Conservation (phyloP, 2,329 filamentous ascomycete species). For the Ophiostoma montium region DNA sequence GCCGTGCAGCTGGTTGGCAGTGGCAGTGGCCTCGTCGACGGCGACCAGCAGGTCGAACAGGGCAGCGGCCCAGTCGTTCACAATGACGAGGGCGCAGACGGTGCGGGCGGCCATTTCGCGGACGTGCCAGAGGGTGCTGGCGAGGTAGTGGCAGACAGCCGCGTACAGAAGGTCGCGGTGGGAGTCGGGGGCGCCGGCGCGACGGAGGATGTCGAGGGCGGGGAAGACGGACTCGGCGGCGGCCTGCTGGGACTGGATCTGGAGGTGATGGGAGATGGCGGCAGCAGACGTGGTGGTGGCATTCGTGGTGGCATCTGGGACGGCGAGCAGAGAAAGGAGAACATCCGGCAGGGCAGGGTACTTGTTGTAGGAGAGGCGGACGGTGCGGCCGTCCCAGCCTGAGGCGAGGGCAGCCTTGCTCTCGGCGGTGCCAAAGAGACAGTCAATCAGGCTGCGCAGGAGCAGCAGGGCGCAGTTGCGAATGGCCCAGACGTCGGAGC, state of each 20-base stretch:
- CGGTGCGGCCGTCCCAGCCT: conserved; percentile 49
- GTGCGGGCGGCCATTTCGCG: conserved; percentile 68
- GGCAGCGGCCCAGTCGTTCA: conserved; percentile 31
- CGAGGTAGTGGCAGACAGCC: conserved; percentile 48
- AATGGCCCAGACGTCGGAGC: conserved; percentile 75
- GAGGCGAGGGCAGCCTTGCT: conserved; percentile 48
- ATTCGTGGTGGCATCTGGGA: too few relatives aligned
- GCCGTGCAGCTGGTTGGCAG: conserved; percentile 43
- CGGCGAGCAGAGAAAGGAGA: too few relatives aligned
- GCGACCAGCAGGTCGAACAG: conserved; percentile 24
- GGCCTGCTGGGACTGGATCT: conserved; percentile 17
- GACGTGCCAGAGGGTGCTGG: conserved; percentile 64
- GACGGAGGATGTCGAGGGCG: conserved; percentile 65
- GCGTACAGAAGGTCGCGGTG: conserved; percentile 39
- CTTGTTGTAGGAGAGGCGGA: conserved; percentile 54
- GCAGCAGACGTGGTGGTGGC: too few relatives aligned
- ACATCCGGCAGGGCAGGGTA: conserved; percentile 52
- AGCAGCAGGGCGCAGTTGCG: conserved; percentile 87
- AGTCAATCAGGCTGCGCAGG: conserved; percentile 71
- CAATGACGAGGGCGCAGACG: conserved; percentile 46
- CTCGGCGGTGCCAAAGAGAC: conserved; percentile 61
- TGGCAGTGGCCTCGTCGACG: conserved; percentile 15
- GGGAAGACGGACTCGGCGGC: conserved; percentile 64
- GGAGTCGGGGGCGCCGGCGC: conserved; percentile 50
- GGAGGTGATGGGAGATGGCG: too few relatives aligned